phyloP scores from a whole-genome alignment of 441 rosid genomes.

The Macaranga tanarius region DNA sequence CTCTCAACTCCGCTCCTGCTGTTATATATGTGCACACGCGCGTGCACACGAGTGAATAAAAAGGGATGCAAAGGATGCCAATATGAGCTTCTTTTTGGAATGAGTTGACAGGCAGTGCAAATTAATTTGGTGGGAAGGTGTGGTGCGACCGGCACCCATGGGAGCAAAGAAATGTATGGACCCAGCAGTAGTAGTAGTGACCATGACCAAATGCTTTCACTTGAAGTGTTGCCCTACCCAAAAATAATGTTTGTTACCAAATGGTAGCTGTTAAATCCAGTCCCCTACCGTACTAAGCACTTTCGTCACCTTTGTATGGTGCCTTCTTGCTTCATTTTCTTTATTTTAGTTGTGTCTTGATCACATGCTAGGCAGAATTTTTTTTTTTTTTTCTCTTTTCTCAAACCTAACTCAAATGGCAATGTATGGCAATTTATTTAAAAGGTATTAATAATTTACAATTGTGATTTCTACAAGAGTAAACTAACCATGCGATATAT shows the following conservation, averaged over 20 bases:
- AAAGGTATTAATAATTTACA: no score
- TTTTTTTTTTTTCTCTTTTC: no score
- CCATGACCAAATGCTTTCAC: constrained; percentile 17
- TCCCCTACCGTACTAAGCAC: constrained; percentile 46
- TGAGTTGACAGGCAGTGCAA: constrained; percentile 31
- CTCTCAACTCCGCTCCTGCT: no score
- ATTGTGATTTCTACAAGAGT: no score
- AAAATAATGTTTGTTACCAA: constrained; percentile 15
- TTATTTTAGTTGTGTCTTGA: background rate
- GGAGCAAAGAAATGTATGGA: constrained; percentile 21
- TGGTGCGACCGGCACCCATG: constrained; percentile 34
- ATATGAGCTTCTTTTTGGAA: background rate
- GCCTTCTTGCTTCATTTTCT: constrained; percentile 18
- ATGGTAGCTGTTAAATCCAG: constrained; percentile 37
- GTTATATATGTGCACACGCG: background rate
- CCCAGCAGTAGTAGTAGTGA: constrained; percentile 8
- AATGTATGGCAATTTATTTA: no score
- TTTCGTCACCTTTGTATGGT: constrained; percentile 27
- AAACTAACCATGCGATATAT: no score
- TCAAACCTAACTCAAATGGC: no score
- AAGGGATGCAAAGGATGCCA: background rate
- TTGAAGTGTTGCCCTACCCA: constrained; percentile 1
- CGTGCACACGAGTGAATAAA: background rate
- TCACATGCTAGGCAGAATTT: background rate
- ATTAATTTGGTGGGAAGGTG: constrained; percentile 22